Evolutionary conservation across 371 early-diverging fungal species (phyloP).

Genomic region (Apophysomyces ossiformis): DNA sequence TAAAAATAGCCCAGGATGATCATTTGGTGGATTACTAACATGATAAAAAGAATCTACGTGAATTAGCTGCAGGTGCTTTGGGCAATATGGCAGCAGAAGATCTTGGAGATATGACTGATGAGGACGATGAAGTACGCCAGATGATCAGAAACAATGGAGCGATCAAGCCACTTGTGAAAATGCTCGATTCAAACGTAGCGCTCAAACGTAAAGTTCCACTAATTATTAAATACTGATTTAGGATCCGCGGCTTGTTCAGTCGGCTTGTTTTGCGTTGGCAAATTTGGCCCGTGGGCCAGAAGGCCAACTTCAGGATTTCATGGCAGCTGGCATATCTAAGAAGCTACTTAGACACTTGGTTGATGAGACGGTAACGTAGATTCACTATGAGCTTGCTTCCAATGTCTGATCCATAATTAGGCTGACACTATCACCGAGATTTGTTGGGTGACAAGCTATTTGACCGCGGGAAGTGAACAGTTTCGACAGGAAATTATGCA

Average conservation of each 20-base stretch:
- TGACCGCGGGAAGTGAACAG: constrained; percentile 65
- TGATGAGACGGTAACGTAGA: constrained; percentile 27
- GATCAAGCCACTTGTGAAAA: constrained; percentile 55
- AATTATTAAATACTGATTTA: not conserved
- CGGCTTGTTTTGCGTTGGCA: constrained; percentile 79
- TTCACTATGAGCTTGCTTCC: not conserved
- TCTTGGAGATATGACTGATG: constrained; percentile 72
- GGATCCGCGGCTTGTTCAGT: constrained; percentile 64
- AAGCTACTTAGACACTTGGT: constrained; percentile 51
- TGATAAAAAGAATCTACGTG: constrained; percentile 32
- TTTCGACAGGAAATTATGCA: constrained; percentile 53
- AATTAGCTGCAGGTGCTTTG: constrained; percentile 55
- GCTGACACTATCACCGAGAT: constrained; percentile 69
- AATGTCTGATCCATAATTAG: constrained; percentile 19
- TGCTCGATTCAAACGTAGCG: constrained; percentile 55
- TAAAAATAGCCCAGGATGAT: constrained; percentile 15
- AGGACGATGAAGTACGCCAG: constrained; percentile 63
- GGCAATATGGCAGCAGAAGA: constrained; percentile 81
- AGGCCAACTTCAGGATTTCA: constrained; percentile 53
- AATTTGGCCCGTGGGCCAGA: constrained; percentile 71
- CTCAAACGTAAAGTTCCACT: not conserved
- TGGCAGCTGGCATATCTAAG: constrained; percentile 45
- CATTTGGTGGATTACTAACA: not conserved
- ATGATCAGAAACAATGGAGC: constrained; percentile 65
- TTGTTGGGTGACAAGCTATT: constrained; percentile 72